Percentiles rank a stretch among this genome's conserved stretches.
Conservation (phyloP, 129 eudicot genomes). For the Arctium minus region DNA sequence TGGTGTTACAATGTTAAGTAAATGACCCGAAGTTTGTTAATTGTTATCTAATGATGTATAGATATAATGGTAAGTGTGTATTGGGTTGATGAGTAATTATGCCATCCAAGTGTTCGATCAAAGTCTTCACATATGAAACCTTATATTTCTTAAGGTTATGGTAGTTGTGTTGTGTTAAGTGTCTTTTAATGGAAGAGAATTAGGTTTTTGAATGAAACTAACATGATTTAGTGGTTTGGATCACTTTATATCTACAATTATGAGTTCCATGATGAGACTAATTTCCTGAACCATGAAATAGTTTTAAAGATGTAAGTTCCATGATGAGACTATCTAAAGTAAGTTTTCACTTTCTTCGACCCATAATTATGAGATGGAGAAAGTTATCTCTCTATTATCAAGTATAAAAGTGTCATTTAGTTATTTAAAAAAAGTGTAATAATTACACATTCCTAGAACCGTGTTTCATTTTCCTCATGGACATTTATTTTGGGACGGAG, state of each 20-base stretch:
- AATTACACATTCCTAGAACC: too few species aligned
- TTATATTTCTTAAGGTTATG: background rate
- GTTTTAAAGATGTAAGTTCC: background rate
- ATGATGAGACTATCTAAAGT: too few species aligned
- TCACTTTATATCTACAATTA: background rate
- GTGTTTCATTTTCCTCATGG: too few species aligned
- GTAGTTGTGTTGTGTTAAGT: background rate
- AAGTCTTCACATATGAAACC: background rate
- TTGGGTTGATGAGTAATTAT: background rate
- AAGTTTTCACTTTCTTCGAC: too few species aligned
- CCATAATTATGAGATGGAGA: too few species aligned
- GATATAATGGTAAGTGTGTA: background rate
- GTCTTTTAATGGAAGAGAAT: background rate
- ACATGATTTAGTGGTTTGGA: background rate
- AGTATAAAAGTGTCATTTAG: too few species aligned
- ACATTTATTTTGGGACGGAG: too few species aligned
- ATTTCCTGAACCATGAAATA: background rate
- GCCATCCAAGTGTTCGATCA: background rate
- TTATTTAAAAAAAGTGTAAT: too few species aligned
- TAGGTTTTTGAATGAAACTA: background rate
- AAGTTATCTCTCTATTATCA: too few species aligned
- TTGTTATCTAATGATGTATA: background rate
- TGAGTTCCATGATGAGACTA: background rate
- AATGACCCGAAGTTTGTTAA: background rate
- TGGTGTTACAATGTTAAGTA: background rate